These are phyloP conservation scores for Boletus eberwhitei DNA, from an alignment of 768 basidiomycete species.

Conservation along the genomic window DNA sequence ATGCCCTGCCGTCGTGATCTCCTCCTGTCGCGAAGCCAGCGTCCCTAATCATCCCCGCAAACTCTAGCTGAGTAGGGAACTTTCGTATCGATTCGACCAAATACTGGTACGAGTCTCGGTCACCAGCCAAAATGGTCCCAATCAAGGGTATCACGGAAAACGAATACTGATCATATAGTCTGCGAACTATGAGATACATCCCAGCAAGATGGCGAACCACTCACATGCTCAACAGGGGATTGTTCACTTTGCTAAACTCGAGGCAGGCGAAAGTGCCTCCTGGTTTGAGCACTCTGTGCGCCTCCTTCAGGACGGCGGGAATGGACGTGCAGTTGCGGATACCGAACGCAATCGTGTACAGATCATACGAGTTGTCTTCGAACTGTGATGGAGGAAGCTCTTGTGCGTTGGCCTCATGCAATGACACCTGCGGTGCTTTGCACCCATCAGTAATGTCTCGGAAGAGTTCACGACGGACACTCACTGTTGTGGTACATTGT, in stretches of 20 bases:
- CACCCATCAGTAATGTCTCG: not conserved
- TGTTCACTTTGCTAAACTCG: conserved; percentile 91
- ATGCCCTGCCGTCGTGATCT: conserved; percentile 77
- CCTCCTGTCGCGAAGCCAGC: conserved; percentile 77
- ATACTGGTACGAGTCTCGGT: conserved; percentile 95
- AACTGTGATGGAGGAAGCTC: conserved; percentile 64
- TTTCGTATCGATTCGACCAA: conserved; percentile 95
- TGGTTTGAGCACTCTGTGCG: conserved; percentile 91
- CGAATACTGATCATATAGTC: conserved; percentile 92
- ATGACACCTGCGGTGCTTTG: conserved; percentile 86
- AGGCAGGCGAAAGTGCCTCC: conserved; percentile 94
- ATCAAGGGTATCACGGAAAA: conserved; percentile 93
- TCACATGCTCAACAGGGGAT: conserved; percentile 83
- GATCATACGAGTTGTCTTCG: conserved; percentile 79
- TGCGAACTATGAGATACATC: conserved; percentile 31
- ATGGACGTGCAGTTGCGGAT: conserved; percentile 97
- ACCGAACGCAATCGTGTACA: conserved; percentile 98
- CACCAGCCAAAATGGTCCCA: conserved; percentile 95
- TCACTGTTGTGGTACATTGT: conserved; percentile 98
- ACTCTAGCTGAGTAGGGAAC: conserved; percentile 86
- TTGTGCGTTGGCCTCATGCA: conserved; percentile 93
- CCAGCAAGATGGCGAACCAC: conserved; percentile 30
- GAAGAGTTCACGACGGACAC: conserved; percentile 22
- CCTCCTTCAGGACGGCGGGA: conserved; percentile 82
- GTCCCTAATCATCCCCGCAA: conserved; percentile 83